Evolutionary conservation across 2,329 filamentous ascomycete species (phyloP).

Genomic region (Ophiocordyceps australis): DNA sequence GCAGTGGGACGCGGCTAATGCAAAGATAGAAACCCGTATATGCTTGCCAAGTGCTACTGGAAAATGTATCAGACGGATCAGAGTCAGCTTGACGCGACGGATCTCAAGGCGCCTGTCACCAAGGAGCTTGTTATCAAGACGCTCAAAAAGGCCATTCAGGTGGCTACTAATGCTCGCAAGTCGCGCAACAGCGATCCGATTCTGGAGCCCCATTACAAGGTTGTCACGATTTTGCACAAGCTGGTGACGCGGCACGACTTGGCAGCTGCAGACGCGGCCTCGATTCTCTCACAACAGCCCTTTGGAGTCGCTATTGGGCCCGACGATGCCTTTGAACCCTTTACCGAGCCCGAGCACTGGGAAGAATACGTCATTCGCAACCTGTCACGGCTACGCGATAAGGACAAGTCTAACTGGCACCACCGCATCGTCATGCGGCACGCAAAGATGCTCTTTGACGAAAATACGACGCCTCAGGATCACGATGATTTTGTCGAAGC

Average conservation of each 20-base stretch:
- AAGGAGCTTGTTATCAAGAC: constrained; percentile 23
- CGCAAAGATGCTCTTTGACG: constrained; percentile 34
- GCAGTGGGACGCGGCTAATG: constrained; percentile 6
- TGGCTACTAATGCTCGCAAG: constrained; percentile 32
- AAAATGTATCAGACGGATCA: constrained; percentile 38
- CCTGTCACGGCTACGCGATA: constrained; percentile 35
- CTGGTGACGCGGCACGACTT: constrained; percentile 42
- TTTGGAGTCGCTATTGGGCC: constrained; percentile 20
- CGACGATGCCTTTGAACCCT: constrained; percentile 15
- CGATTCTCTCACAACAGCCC: constrained; percentile 36
- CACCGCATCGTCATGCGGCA: constrained; percentile 76
- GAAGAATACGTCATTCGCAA: constrained; percentile 34
- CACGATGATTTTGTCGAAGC: constrained; percentile 43
- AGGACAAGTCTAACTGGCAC: constrained; percentile 91
- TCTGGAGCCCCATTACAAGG: constrained; percentile 84
- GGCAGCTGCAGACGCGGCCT: constrained; percentile 25
- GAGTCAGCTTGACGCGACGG: constrained; percentile 23
- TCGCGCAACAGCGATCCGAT: constrained; percentile 53
- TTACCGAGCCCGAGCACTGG: constrained; percentile 36
- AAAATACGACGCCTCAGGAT: constrained; percentile 16
- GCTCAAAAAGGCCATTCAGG: constrained; percentile 30
- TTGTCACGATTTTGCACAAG: constrained; percentile 68
- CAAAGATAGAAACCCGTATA: constrained; percentile 30
- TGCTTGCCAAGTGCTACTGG: constrained; percentile 44
- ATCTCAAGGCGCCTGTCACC: constrained; percentile 13